Conservation (phyloP, 305 asterid species). For the Fraxinus xanthoxyloides region DNA sequence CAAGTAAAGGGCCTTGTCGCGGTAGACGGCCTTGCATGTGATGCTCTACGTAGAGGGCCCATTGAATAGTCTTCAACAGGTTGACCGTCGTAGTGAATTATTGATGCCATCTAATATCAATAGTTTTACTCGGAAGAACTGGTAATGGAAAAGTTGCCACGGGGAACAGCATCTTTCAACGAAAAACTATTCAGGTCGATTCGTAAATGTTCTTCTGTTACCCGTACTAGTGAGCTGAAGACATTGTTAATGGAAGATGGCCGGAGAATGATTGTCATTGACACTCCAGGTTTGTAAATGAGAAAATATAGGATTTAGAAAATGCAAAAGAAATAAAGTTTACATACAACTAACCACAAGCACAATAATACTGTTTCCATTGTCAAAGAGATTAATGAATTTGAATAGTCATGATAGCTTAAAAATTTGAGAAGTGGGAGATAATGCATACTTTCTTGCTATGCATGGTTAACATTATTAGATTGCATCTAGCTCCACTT, state of each 20-base stretch:
- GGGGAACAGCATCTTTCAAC: conserved; percentile 42
- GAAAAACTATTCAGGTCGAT: conserved; percentile 54
- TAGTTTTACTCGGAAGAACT: conserved; percentile 34
- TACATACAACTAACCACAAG: background rate
- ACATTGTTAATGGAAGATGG: conserved; percentile 46
- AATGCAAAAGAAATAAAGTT: background rate
- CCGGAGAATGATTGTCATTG: conserved; percentile 58
- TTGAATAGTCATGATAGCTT: too few species aligned
- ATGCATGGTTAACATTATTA: background rate
- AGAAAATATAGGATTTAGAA: background rate
- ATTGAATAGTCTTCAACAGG: too few species aligned
- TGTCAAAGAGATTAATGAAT: background rate
- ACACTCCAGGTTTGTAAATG: conserved; percentile 56
- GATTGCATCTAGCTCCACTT: background rate
- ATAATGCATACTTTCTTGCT: background rate
- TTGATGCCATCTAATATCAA: too few species aligned
- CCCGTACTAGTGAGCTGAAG: conserved; percentile 64
- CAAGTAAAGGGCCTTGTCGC: too few species aligned
- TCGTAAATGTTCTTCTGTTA: conserved; percentile 64
- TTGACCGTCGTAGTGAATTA: too few species aligned
- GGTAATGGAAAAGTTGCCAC: conserved; percentile 51
- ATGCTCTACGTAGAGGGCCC: too few species aligned
- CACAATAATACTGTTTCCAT: background rate
- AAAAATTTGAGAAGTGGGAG: too few species aligned
- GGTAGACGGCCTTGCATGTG: too few species aligned